These are phyloP conservation scores for Solanum commersonii DNA, from an alignment of 257 asterid species.

Conservation along the genomic window DNA sequence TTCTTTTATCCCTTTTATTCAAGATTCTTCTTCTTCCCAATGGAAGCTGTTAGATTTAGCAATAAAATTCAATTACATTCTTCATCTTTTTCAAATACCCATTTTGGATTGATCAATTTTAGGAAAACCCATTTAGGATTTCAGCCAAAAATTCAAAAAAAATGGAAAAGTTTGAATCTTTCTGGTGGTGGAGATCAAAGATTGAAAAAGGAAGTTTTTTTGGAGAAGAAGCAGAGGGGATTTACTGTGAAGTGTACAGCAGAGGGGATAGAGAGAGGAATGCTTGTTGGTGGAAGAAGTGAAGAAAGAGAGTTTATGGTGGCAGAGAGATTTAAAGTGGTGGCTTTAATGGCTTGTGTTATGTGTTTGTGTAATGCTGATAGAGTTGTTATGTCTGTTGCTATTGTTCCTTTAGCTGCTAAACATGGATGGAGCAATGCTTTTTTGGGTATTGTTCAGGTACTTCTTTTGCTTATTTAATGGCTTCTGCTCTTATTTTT, in stretches of 20 bases:
- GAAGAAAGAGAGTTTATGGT: constrained; percentile 33
- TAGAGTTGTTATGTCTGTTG: constrained; percentile 97
- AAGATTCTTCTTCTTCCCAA: neutral
- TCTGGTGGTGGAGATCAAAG: constrained; percentile 5
- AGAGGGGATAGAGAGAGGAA: constrained; percentile 62
- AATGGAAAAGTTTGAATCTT: constrained; percentile 6
- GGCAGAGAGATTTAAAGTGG: constrained; percentile 88
- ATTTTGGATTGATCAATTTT: constrained; percentile 6
- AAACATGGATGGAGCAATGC: constrained; percentile 77
- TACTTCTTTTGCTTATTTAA: constrained; percentile 1
- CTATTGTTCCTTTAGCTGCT: constrained; percentile 84
- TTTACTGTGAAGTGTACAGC: constrained; percentile 52
- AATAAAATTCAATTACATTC: constrained; percentile 8
- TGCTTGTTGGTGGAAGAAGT: constrained; percentile 38
- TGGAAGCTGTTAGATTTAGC: constrained; percentile 37
- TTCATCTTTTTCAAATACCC: constrained; percentile 11
- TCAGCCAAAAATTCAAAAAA: neutral
- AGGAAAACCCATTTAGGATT: constrained; percentile 19
- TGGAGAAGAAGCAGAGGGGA: constrained; percentile 1
- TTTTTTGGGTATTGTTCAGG: constrained; percentile 94
- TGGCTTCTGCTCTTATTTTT: neutral
- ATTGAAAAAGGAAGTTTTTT: neutral
- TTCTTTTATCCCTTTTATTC: neutral
- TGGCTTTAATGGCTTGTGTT: constrained; percentile 72
- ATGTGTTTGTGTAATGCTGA: constrained; percentile 94